Evolutionary conservation across 208 protist genomes (phyloP), one percentile per base, ranked within the genome.

Genomic region (Trypanosoma brucei): DNA sequence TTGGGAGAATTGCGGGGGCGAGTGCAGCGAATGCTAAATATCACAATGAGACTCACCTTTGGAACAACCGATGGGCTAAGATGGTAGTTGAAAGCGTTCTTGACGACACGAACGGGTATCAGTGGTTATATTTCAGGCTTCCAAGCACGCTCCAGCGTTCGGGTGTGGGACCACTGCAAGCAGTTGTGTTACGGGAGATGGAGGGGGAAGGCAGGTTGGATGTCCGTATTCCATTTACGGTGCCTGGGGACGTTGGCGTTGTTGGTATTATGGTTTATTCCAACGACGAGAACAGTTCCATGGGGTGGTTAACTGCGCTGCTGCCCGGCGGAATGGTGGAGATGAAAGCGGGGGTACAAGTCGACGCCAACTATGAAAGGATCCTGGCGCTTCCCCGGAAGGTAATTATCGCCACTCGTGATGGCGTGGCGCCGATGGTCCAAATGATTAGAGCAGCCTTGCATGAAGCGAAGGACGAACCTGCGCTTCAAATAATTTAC

Each of bases 1-100:
- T 94, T 78, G 96, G 94, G 3, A 73, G 91, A 30, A 75, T 86
- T 14, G 73, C 91, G 6, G 95, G 94, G 9, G 62, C 50, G 53
- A 61, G 62, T 39, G 80, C 81, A 35, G 62, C 80, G 39, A 33
- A 72, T 75, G 58, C 39, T 70, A 13, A 66, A 84, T 61, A 30
- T 44, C 1, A 40, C 8, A 34, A 56, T 39, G 39, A 53, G 31
- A 30, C 59, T 1, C 30, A 55, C 14, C 30, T 65, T 14, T 35
- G 13, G 65, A 58, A 62, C 39, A 36, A 46, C 67, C 66, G 38
- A 71, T 86, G 59, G 71, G 83, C 65, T 66, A 80, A 48, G 67
- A 70, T 14, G 83, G 81, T 65, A 74, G 74, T 48, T 71, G 68
- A 60, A 76, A 79, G 52, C 72, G 70, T 45, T 74, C 66, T 51